Percentiles rank a stretch among this genome's conserved stretches.
phyloP scores from a whole-genome alignment of 495 filamentous ascomycete species.

The Achaetomiella virescens region DNA sequence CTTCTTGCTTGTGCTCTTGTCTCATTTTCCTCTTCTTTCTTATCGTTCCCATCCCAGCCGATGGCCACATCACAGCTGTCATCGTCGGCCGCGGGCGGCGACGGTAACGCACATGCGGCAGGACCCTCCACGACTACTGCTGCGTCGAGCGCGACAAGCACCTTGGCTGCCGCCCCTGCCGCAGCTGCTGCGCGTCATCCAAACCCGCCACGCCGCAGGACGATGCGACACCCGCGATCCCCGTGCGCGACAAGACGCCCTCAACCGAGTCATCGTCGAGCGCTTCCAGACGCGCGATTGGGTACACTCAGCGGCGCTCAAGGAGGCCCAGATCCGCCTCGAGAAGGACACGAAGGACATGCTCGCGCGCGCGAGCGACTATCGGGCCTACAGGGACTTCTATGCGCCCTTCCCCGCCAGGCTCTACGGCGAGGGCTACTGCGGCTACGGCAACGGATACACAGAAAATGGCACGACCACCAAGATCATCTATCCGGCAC shows the following conservation, averaged over 20 bases:
- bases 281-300: constrained; percentile 75
- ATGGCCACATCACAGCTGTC: constrained; percentile 30
- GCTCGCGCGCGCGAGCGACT: constrained; percentile 39
- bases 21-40: neutral
- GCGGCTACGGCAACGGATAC: constrained; percentile 78
- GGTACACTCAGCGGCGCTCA: constrained; percentile 57
- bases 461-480: constrained; percentile 56
- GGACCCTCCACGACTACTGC: constrained; percentile 10
- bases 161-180: constrained; percentile 11
- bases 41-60: neutral
- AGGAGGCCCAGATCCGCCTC: constrained; percentile 37
- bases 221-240: constrained; percentile 21
- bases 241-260: constrained; percentile 40
- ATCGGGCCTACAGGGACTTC: constrained; percentile 50
- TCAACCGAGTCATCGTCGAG: constrained; percentile 59
- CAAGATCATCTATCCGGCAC: constrained; percentile 65
- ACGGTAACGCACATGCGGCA: constrained; percentile 6
- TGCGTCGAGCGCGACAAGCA: neutral
- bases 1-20: neutral
- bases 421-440: constrained; percentile 72
- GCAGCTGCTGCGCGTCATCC: constrained; percentile 28
- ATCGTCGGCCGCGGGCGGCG: constrained; percentile 11
- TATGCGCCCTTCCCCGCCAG: constrained; percentile 38
- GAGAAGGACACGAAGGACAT: constrained; percentile 35
- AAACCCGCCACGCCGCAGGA: constrained; percentile 27